Base-by-base conservation (phyloP, 208 protist species). In the Vickermania spadyakhi region DNA sequence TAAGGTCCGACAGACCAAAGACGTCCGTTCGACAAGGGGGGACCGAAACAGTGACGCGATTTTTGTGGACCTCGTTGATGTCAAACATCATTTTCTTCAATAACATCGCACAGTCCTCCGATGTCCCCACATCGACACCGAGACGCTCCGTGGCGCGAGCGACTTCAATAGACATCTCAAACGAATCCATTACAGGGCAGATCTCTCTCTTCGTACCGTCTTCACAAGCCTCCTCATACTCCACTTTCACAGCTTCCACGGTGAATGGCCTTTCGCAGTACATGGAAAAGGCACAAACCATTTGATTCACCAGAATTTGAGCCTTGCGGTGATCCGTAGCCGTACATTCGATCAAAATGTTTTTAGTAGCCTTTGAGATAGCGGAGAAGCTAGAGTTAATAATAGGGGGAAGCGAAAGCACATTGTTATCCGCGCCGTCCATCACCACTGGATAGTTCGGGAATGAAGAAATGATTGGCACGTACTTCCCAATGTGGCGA, bases 301-400 rank as follows among this genome's bases (percentile, higher is more conserved):
- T 84, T 42, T 92, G 96, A 72, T 99, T 98, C 4, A 99, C 87
- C 1, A 98, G 76, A 25, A 98, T 92, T 56, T 84, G 79, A 18
- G 97, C 97, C 66, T 98, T 98, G 52, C 96, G 97, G 52, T 88
- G 73, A 62, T 99, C 98, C 22, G 91, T 95, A 4, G 97, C 98
- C 1, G 99, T 99, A 73, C 92, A 97, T 73, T 99, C 99, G 72
- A 99, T 99, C 52, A 99, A 98, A 28, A 99, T 86, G 66, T 99
- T 98, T 27, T 85, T 89, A 0, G 98, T 99, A 14, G 89, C 60
- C 1, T 97, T 66, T 18, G 77, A 93, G 64, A 99, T 99, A 68
- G 98, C 94, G 3, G 97, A 99, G 70, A 96, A 92, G 54, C 97
- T 82, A 2, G 93, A 94, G 81, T 99, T 99, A 73, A 99, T 99